phyloP scores from a whole-genome alignment of 805 yeast genomes.

The Barnettozyma populi region DNA sequence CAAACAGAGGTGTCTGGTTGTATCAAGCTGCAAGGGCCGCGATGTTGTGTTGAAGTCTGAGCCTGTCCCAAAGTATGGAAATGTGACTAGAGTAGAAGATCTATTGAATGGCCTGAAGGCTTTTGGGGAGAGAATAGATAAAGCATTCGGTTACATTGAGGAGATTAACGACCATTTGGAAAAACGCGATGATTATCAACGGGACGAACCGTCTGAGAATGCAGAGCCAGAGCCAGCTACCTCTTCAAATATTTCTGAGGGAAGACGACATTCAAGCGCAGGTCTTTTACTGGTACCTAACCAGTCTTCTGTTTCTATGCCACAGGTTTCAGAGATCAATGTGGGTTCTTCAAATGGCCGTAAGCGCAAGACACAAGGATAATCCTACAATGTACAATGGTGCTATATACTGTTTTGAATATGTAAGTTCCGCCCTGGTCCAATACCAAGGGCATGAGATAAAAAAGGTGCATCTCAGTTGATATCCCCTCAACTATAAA shows the following conservation, averaged over 20 bases:
- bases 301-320: slow-evolving; percentile 5
- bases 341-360: slow-evolving; percentile 7
- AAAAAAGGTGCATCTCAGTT: not conserved
- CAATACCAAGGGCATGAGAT: not conserved
- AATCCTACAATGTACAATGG: not conserved
- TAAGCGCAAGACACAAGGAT: slow-evolving; percentile 9
- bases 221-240: not conserved
- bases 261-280: slow-evolving; percentile 8
- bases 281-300: slow-evolving; percentile 2
- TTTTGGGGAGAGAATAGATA: slow-evolving; percentile 13
- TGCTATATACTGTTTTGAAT: slow-evolving; percentile 1
- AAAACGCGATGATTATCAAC: not conserved
- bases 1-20: slow-evolving; percentile 15
- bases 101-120: slow-evolving; percentile 12
- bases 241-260: slow-evolving; percentile 1
- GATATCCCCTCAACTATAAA: slow-evolving; percentile 1
- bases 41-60: slow-evolving; percentile 19
- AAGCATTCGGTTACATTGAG: slow-evolving; percentile 9
- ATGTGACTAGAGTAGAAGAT: slow-evolving; percentile 5
- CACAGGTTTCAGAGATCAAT: slow-evolving; percentile 9
- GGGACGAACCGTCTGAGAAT: not conserved
- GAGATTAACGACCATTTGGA: slow-evolving; percentile 4
- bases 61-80: not conserved
- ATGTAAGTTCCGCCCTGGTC: not conserved
- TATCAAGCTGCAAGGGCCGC: slow-evolving; percentile 19